Evolutionary conservation across 371 early-diverging fungal genomes (phyloP), one percentile per base, ranked within the genome.

Genomic region (Mortierella sp.): DNA sequence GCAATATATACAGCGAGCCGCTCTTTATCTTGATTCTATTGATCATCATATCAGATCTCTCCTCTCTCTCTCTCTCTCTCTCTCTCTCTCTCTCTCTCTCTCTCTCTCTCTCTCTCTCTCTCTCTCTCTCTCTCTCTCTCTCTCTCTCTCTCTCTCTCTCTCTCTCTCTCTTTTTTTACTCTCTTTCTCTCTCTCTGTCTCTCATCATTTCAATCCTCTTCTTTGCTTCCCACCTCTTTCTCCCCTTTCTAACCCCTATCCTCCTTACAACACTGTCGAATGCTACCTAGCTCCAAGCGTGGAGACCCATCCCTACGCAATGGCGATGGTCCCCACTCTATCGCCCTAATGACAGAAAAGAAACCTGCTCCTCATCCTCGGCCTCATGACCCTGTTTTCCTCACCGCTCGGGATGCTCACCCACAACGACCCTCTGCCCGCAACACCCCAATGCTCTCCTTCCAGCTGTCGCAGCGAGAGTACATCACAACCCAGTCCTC

Each of bases 391-490:
- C 60, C 55, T 15, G 15, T 63, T 50, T 53, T 51, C n/a, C 46
- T 67, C 11, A 46, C 60, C 2, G 47, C 68, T 0, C 52, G 52
- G 3, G 72, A 70, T 25, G 9, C 57, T 1, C 43, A 29, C 12
- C 64, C 68, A 7, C 76, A 71, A 43, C 72, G 57, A 29, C 69
- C 72, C 16, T 60, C 68, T 11, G 79, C 79, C 15, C 50, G 79
- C n/a, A 77, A 77, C 48, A 77, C 79, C 4, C 79, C 79, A 23
- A 72, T 77, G 79, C 55, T 77, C 52, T 68, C 79, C 14, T 60
- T 77, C 43, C 79, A 77, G 14, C 72, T 65, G 12, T 69, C 72
- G 25, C 63, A 72, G 30, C 68, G 60, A 16, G 70, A 72, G 21
- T 72, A 72, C 48, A 66, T 72, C 37, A 77, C 73, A 2, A 66